Evolutionary conservation across 257 asterid genomes (phyloP).

Genomic region (Rauvolfia tetraphylla): DNA sequence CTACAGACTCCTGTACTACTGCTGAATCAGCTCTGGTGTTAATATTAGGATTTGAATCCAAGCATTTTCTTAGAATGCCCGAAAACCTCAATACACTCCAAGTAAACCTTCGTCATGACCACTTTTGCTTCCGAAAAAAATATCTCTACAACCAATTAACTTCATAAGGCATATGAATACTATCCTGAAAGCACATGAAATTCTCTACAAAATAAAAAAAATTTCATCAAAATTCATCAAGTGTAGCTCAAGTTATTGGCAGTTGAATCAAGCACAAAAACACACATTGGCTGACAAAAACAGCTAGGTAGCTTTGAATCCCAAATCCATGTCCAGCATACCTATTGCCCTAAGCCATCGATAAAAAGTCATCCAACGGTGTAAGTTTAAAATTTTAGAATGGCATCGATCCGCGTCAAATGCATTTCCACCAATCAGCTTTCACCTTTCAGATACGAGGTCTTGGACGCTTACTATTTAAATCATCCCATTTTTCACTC

Average conservation of each 20-base stretch:
- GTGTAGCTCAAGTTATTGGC: conserved; percentile 32
- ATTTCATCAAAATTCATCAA: conserved; percentile 24
- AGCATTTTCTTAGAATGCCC: conserved; percentile 29
- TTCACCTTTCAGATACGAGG: conserved; percentile 30
- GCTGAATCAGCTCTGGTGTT: conserved; percentile 2
- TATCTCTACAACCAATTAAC: conserved; percentile 27
- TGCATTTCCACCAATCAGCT: conserved; percentile 52
- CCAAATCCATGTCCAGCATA: conserved; percentile 38
- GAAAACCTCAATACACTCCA: conserved; percentile 29
- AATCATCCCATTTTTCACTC: conserved; percentile 33
- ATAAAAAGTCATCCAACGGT: conserved; percentile 56
- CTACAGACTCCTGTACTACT: conserved; percentile 22
- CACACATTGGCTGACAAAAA: conserved; percentile 47
- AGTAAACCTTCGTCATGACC: conserved; percentile 33
- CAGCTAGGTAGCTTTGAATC: conserved; percentile 23
- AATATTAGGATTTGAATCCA: conserved; percentile 5
- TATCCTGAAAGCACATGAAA: conserved; percentile 45
- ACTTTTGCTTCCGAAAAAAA: conserved; percentile 23
- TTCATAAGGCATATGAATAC: conserved; percentile 1
- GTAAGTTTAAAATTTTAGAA: conserved; percentile 51
- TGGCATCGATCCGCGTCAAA: conserved; percentile 54
- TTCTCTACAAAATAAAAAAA: conserved; percentile 28
- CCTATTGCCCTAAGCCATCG: conserved; percentile 40
- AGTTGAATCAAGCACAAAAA: conserved; percentile 47
- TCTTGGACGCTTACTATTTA: conserved; percentile 40